Evolutionary conservation across 306 rosid genomes (phyloP).

Genomic region (Cucurbita argyrosperma): DNA sequence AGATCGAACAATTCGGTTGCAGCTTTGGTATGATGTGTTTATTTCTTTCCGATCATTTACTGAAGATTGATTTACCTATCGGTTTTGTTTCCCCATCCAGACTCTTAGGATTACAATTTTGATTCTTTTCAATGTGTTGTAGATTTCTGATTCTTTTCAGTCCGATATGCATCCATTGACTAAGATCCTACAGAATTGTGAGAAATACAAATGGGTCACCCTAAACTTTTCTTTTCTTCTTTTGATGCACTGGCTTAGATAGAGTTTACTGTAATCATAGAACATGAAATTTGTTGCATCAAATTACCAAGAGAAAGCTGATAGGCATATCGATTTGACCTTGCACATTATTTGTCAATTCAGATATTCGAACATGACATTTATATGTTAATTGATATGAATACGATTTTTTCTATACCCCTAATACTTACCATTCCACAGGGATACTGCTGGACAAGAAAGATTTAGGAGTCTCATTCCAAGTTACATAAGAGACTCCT

Average conservation of each 20-base stretch:
- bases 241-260: not conserved
- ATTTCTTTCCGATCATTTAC: slow-evolving; percentile 6
- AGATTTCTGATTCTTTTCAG: not conserved
- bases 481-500: slow-evolving; percentile 96
- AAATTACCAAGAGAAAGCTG: not conserved
- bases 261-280: not conserved
- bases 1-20: slow-evolving; percentile 98
- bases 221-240: not conserved
- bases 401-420: slow-evolving; percentile 3
- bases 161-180: not conserved
- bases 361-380: not conserved
- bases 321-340: not conserved
- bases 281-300: not conserved
- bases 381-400: not conserved
- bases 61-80: not conserved
- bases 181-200: not conserved
- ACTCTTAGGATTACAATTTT: not conserved
- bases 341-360: not conserved
- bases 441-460: slow-evolving; percentile 99
- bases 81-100: not conserved
- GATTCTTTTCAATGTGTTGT: not conserved
- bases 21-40: slow-evolving; percentile 63
- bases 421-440: slow-evolving; percentile 17
- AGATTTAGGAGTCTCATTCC: slow-evolving; percentile 98
- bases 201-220: not conserved